Percentiles rank a stretch among this genome's conserved stretches.
Evolutionary conservation across 805 yeast species (phyloP).

Genomic region (Ogataea nonfermentans): DNA sequence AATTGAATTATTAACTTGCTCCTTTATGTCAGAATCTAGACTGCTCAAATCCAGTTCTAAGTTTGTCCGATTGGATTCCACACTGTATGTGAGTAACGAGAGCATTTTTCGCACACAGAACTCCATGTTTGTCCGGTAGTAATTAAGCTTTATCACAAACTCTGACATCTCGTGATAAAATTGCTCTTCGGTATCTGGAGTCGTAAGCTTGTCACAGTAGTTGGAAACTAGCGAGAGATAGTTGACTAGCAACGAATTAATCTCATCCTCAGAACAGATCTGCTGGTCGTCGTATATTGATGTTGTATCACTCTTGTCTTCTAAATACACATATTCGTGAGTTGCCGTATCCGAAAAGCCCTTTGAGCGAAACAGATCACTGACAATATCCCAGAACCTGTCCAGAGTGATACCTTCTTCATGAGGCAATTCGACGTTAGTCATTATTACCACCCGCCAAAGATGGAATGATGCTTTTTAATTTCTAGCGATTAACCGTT

Average conservation of each 20-base stretch:
- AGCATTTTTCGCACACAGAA: constrained; percentile 52
- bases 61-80: constrained; percentile 26
- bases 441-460: constrained; percentile 9
- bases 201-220: constrained; percentile 25
- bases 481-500: neutral
- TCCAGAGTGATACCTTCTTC: constrained; percentile 27
- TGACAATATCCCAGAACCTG: constrained; percentile 34
- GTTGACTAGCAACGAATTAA: constrained; percentile 35
- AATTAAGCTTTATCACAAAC: constrained; percentile 24
- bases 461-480: neutral
- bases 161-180: constrained; percentile 30
- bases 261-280: constrained; percentile 27
- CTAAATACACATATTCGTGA: constrained; percentile 19
- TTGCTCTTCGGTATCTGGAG: constrained; percentile 21
- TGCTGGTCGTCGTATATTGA: constrained; percentile 18
- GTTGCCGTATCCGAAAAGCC: constrained; percentile 27
- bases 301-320: constrained; percentile 5
- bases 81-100: constrained; percentile 40
- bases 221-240: constrained; percentile 32
- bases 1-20: constrained; percentile 24
- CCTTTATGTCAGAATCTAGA: constrained; percentile 17
- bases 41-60: constrained; percentile 17
- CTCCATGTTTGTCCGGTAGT: constrained; percentile 37
- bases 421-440: constrained; percentile 19
- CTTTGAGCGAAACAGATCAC: constrained; percentile 30